Conservation (phyloP, 352 stramenopile genomes). For the Globisporangium ultimum region DNA sequence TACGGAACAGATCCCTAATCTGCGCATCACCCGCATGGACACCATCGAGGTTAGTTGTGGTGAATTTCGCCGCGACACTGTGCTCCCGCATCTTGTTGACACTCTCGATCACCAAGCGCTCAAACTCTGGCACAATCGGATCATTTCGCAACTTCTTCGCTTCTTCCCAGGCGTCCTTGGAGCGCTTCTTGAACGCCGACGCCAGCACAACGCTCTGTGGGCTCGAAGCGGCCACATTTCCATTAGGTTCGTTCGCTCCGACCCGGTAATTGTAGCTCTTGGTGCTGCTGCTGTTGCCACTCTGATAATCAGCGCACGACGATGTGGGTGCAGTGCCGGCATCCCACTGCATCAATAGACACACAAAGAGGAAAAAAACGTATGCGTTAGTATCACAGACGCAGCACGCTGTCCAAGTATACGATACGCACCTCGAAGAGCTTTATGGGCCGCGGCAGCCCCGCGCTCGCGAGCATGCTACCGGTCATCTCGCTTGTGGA, state of each 20-base stretch:
- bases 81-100: slow-evolving; percentile 19
- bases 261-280: slow-evolving; percentile 14
- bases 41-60: slow-evolving; percentile 3
- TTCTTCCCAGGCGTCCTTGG: slow-evolving; percentile 35
- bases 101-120: slow-evolving; percentile 16
- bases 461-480: not conserved
- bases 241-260: not conserved
- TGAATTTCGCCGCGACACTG: slow-evolving; percentile 4
- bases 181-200: slow-evolving; percentile 43
- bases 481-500: not conserved
- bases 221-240: not conserved
- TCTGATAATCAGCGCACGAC: not conserved
- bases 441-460: slow-evolving; percentile 2
- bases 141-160: slow-evolving; percentile 43
- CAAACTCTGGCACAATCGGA: slow-evolving; percentile 36
- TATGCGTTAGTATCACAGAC: not conserved
- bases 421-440: slow-evolving; percentile 8
- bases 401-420: not conserved
- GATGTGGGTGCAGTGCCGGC: not conserved
- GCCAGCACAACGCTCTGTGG: slow-evolving; percentile 37
- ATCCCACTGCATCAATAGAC: slow-evolving; percentile 5
- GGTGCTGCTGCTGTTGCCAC: slow-evolving; percentile 9
- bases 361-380: not conserved
- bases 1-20: slow-evolving; percentile 30
- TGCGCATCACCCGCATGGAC: slow-evolving; percentile 2